Percentiles rank a stretch among this genome's conserved stretches.
phyloP scores from a whole-genome alignment of 2,329 filamentous ascomycete genomes.

The Botrytis aclada region DNA sequence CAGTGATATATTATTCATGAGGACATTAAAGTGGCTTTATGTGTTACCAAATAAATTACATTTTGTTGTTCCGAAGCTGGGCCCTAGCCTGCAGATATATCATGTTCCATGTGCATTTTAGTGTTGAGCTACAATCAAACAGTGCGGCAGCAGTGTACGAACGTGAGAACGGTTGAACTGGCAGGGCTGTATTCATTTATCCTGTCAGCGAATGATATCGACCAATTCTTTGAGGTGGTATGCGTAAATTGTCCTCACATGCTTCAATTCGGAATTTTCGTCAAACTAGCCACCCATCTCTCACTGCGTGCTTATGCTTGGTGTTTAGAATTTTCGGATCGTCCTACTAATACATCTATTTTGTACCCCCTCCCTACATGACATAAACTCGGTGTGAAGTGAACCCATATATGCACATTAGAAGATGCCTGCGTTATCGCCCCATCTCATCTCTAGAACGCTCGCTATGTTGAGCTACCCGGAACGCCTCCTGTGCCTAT shows the following conservation, averaged over 20 bases:
- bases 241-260: conserved; percentile 10
- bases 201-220: conserved; percentile 1
- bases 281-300: conserved; percentile 15
- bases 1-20: not conserved
- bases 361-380: conserved; percentile 8
- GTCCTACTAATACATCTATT: conserved; percentile 14
- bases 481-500: conserved; percentile 15
- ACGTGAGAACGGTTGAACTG: not conserved
- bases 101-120: conserved; percentile 8
- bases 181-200: conserved; percentile 10
- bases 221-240: conserved; percentile 10
- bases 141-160: conserved; percentile 2
- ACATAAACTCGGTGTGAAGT: conserved; percentile 20
- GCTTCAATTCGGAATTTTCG: conserved; percentile 17
- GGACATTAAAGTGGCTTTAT: not conserved
- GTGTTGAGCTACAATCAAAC: conserved; percentile 1
- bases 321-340: conserved; percentile 4
- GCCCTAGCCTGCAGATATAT: conserved; percentile 6
- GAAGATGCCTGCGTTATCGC: conserved; percentile 14
- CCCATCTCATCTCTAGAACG: conserved; percentile 8
- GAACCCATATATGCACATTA: conserved; percentile 11
- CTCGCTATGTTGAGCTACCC: conserved; percentile 13
- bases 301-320: conserved; percentile 18
- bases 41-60: conserved; percentile 4
- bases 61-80: conserved; percentile 5